Base-by-base conservation (phyloP, 2,329 filamentous ascomycete genomes). In the Trichoderma semiorbis region DNA sequence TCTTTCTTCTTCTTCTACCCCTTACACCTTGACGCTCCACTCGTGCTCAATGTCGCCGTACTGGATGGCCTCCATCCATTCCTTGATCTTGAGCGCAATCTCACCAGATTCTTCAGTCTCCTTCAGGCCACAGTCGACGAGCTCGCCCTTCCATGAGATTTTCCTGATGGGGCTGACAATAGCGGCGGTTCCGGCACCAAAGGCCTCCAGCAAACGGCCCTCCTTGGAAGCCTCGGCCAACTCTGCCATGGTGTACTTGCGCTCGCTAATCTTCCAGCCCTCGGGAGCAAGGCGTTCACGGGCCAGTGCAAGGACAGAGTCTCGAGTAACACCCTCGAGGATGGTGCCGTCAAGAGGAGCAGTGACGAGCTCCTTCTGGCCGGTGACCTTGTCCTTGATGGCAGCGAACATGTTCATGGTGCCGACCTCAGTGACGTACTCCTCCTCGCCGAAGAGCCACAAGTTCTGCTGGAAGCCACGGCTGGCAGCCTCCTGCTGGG, bases 361-460 rank as follows among this genome's bases (percentile, higher is more conserved):
- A n/a, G 96, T 99, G 78, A 98, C 82, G 68, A 99, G 89, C 85
- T 98, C 95, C 79, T 95, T 95, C 84, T 95, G 89, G 8, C 95
- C 96, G 14, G 94, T 96, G 81, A 93, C 87, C 86, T 93, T 93
- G 85, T 97, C 90, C 84, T 90, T 90, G 77, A 98, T 84, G 55
- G 92, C 95, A 36, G 92, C 91, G 79, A 98, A 99, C 81, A 99
- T 90, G 84, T 99, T 99, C 96, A 99, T 99, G 72, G 96, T 98
- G 78, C 96, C 96, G 71, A 98, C 96, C 83, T 99, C 96, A 61
- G 96, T 99, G 72, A 98, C 91, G 79, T 92, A 97, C 81, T 98
- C 94, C 82, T 98, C 94, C 79, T 97, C 91, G 57, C 95, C 95
- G 80, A 98, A 99, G 36, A 99, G 85, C 96, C 96, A 99, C 69